Evolutionary conservation across 2,329 filamentous ascomycete species (phyloP).

Genomic region (Colletotrichum incanum): DNA sequence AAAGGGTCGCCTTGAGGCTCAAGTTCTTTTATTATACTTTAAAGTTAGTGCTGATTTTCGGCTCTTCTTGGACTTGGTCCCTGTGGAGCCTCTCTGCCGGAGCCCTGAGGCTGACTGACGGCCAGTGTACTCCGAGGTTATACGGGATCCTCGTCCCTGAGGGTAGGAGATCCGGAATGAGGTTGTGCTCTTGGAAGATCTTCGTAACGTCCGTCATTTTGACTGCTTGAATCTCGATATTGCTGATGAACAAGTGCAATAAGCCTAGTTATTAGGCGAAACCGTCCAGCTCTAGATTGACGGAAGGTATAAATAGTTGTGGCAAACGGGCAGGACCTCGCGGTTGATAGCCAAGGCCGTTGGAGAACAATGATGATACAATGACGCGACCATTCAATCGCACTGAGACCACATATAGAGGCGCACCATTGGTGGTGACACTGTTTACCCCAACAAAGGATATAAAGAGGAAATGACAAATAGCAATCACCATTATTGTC

Average conservation of each 20-base stretch:
- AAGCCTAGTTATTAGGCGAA: not conserved
- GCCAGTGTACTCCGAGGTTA: slow-evolving; percentile 21
- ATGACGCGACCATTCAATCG: not conserved
- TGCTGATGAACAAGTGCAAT: too few relatives aligned
- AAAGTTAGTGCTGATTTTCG: slow-evolving; percentile 9
- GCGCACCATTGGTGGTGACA: not conserved
- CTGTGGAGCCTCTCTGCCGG: slow-evolving; percentile 17
- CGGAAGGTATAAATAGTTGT: not conserved
- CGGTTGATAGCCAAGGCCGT: not conserved
- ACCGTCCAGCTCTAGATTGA: too few relatives aligned
- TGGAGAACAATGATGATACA: slow-evolving; percentile 2
- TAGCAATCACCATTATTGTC: not conserved
- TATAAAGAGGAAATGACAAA: not conserved
- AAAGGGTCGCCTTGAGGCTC: not conserved
- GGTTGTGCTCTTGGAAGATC: slow-evolving; percentile 2
- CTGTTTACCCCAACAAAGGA: not conserved
- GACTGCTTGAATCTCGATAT: not conserved
- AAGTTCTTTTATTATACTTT: not conserved
- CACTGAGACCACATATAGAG: not conserved
- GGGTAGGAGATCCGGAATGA: slow-evolving; percentile 11
- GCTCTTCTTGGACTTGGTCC: slow-evolving; percentile 13
- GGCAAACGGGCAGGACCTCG: not conserved
- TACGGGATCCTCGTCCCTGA: slow-evolving; percentile 1
- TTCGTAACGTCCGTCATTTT: not conserved
- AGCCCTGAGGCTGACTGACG: slow-evolving; percentile 4